phyloP scores from a whole-genome alignment of 768 basidiomycete genomes.

The Tricholoma saponaceum region DNA sequence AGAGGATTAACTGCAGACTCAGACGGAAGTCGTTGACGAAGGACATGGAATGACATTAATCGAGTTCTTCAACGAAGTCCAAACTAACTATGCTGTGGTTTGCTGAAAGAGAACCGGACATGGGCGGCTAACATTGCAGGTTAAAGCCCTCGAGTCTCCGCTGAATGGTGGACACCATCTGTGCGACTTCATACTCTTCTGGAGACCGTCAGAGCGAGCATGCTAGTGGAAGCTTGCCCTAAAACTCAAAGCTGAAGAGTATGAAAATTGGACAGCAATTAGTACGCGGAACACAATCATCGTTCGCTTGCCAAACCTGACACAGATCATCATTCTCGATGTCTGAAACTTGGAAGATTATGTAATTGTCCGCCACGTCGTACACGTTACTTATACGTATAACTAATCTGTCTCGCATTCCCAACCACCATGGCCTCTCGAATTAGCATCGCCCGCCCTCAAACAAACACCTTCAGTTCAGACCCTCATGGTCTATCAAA shows the following conservation, averaged over 20 bases:
- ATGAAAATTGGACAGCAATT: neutral
- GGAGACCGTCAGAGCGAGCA: too few relatives aligned
- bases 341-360: constrained; percentile 19
- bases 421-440: constrained; percentile 68
- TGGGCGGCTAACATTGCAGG: too few relatives aligned
- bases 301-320: neutral
- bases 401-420: constrained; percentile 15
- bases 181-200: too few relatives aligned
- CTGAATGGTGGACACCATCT: too few relatives aligned
- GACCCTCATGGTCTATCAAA: constrained; percentile 84
- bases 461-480: constrained; percentile 49
- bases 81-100: too few relatives aligned
- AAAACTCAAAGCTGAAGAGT: neutral
- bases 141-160: too few relatives aligned
- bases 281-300: neutral
- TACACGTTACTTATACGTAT: constrained; percentile 30
- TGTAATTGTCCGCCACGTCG: constrained; percentile 44
- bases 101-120: too few relatives aligned
- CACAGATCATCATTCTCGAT: neutral
- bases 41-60: too few relatives aligned
- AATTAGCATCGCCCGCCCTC: constrained; percentile 78
- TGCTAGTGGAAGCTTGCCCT: neutral
- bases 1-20: too few relatives aligned
- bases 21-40: too few relatives aligned
- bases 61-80: too few relatives aligned